Base-by-base conservation (phyloP, 306 rosid genomes). In the Acacia acuminata region DNA sequence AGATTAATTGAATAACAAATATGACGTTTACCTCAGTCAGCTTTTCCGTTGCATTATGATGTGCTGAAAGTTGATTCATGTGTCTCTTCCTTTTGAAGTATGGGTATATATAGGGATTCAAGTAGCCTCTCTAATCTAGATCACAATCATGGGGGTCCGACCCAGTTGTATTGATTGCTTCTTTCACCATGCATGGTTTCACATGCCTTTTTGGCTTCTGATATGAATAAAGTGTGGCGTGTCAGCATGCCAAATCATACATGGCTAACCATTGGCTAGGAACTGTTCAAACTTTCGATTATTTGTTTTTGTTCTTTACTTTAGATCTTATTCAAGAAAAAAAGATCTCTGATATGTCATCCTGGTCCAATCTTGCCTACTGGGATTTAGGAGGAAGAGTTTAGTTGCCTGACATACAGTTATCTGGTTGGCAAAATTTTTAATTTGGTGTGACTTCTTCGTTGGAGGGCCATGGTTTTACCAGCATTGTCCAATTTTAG, bases 161-260 rank as follows among this genome's bases (percentile, higher is more conserved):
- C 15, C 75, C 64, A 66, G 56, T 76, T 56, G 10, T 73, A 69
- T 22, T 34, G 10, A 51, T 56, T 76, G 74, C 51, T 17, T 36
- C 40, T 24, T 27, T 70, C 76, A 15, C 75, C 60, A 10, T 77
- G 32, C 30, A 64, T 51, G 70, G 67, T 48, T 71, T 76, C 61
- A 34, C 65, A 68, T 71, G 42, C 45, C 38, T 68, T 73, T 65
- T 67, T 53, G 61, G 42, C 73, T 44, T 68, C 30, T 84, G 78
- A 68, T 75, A 16, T 84, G 50, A 76, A 27, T 82, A 22, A 70
- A n/a, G 22, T 45, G 51, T 70, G 2, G 71, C 20, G 19, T 10
- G 27, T 56, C 27, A 61, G 79, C 82, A 69, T 42, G 74, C 24
- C 53, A 47, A 25, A 22, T 20, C 77, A 48, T 73, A 47, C 61